Percentiles rank a stretch among this genome's conserved stretches.
These are phyloP conservation scores for Paraphaeosphaeria sporulosa DNA, from an alignment of 2,329 filamentous ascomycete species.

Conservation along the genomic window DNA sequence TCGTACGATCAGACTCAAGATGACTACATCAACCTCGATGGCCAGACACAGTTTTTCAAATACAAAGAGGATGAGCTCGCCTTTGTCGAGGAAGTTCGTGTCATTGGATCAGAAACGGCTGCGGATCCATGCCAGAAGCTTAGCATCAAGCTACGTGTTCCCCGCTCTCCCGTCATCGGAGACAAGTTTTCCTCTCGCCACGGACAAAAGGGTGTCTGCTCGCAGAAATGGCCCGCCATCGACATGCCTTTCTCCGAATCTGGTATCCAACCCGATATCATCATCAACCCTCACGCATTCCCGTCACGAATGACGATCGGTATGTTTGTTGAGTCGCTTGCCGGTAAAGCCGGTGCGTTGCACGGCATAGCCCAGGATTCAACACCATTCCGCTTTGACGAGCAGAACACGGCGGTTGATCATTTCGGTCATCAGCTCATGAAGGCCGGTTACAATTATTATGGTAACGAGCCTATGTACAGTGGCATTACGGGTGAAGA, in stretches of 20 bases:
- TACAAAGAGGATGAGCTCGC: slow-evolving; percentile 92
- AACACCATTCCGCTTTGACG: slow-evolving; percentile 93
- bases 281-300: slow-evolving; percentile 99
- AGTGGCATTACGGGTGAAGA: slow-evolving; percentile 95
- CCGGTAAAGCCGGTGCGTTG: slow-evolving; percentile 91
- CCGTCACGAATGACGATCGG: slow-evolving; percentile 99
- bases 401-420: slow-evolving; percentile 89
- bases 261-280: slow-evolving; percentile 95
- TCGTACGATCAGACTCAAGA: slow-evolving; percentile 75
- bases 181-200: slow-evolving; percentile 99
- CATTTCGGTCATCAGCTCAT: slow-evolving; percentile 96
- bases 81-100: slow-evolving; percentile 90
- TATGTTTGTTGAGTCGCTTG: slow-evolving; percentile 98
- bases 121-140: slow-evolving; percentile 85
- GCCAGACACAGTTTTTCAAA: slow-evolving; percentile 84
- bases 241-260: slow-evolving; percentile 98
- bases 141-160: slow-evolving; percentile 91
- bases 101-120: slow-evolving; percentile 86
- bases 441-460: slow-evolving; percentile 96
- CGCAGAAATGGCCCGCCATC: slow-evolving; percentile 90
- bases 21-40: slow-evolving; percentile 84
- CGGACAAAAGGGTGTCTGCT: slow-evolving; percentile 96
- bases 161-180: slow-evolving; percentile 89
- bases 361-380: slow-evolving; percentile 96
- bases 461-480: slow-evolving; percentile 99